phyloP scores from a whole-genome alignment of 441 rosid genomes.

The Euphorbia celastroides region DNA sequence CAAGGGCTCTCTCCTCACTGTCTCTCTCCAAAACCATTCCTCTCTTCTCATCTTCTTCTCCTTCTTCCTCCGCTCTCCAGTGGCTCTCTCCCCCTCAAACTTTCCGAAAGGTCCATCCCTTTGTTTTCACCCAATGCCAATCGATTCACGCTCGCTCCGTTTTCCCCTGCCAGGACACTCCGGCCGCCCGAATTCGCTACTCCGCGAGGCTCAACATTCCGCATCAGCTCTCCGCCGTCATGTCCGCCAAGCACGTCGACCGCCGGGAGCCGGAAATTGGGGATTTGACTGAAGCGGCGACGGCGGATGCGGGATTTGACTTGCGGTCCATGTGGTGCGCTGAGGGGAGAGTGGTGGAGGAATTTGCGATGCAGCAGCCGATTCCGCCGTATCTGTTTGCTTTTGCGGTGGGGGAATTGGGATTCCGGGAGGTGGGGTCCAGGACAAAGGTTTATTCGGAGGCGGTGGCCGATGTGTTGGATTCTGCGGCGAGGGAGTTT shows the following conservation, averaged over 20 bases:
- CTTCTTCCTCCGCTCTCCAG: slow-evolving; percentile 79
- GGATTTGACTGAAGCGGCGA: slow-evolving; percentile 29
- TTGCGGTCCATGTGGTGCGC: slow-evolving; percentile 47
- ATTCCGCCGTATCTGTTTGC: slow-evolving; percentile 87
- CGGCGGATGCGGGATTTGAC: slow-evolving; percentile 18
- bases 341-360: slow-evolving; percentile 77
- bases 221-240: slow-evolving; percentile 59
- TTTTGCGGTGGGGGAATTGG: slow-evolving; percentile 76
- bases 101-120: slow-evolving; percentile 57
- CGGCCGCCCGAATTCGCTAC: slow-evolving; percentile 68
- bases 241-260: slow-evolving; percentile 66
- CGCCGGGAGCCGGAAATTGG: slow-evolving; percentile 48
- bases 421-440: slow-evolving; percentile 70
- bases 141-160: slow-evolving; percentile 81
- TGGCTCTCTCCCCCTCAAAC: slow-evolving; percentile 85
- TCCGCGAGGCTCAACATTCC: slow-evolving; percentile 61
- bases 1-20: slow-evolving; percentile 45
- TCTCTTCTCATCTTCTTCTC: slow-evolving; percentile 46
- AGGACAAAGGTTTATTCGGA: slow-evolving; percentile 78
- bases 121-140: slow-evolving; percentile 85
- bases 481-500: slow-evolving; percentile 72
- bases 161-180: slow-evolving; percentile 90
- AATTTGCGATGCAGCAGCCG: slow-evolving; percentile 77
- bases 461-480: slow-evolving; percentile 41
- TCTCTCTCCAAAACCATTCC: slow-evolving; percentile 41